Base-by-base conservation (phyloP, 768 basidiomycete genomes). In the Naganishia friedmannii region DNA sequence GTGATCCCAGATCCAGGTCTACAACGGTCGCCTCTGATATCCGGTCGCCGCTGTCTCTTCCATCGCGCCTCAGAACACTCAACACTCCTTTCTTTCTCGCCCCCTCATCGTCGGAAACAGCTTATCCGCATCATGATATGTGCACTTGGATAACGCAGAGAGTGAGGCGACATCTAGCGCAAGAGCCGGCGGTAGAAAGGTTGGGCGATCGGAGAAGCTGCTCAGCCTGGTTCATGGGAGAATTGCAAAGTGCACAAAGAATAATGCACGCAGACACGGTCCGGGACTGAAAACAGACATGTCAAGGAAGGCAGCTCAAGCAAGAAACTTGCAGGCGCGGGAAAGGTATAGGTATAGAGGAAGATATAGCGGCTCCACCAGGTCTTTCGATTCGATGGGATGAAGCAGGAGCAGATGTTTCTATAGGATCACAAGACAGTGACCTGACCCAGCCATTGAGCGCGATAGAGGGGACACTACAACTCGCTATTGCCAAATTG, bases 171-270 rank as follows among this genome's bases (percentile, higher is more conserved):
- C 32, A 13, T 21, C 46, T 2, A 26, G 46, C 23, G 26, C 3
- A 29, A 42, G 46, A 26, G 29, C 39, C n/a, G 60, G 60, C 23
- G 60, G 60, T 6, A 63, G 60, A 26, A 74, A 73, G 51, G 32
- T 56, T 8, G 78, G 77, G 0, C 54, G 69, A 28, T 78, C 77
- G 23, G 79, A 80, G 53, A 71, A 73, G 31, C 54, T 63, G 21
- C 66, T 82, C 3, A 74, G 76, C 58, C 68, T 82, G 34, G 81
- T 82, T 0, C 81, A 82, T 56, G 72, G 81, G 31, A 67, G 63
- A 31, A 54, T 69, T 51, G 31, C 31, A 42, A 55, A 19, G 67
- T 51, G 12, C n/a, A 57, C 53, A n/a, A 28, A 29, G 39, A 70
- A 57, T 54, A 67, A 29, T 45, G 29, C 45, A 21, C 60, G 60